phyloP scores from a whole-genome alignment of 2,329 filamentous ascomycete genomes.

The Endoconidiophora polonica region DNA sequence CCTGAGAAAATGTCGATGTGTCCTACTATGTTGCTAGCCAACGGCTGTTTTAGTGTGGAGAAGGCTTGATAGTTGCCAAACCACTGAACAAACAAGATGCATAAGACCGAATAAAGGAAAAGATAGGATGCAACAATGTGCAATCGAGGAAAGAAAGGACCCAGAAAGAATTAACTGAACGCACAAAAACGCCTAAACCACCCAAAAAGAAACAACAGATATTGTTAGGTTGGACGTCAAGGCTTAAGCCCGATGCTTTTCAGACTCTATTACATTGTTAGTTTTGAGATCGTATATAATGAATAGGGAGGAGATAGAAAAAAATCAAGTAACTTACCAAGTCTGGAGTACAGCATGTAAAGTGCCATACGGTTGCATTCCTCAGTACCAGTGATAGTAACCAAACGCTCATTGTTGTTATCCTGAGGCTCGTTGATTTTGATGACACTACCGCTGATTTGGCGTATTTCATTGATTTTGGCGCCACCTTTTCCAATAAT shows the following conservation, averaged over 20 bases:
- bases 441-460: slow-evolving; percentile 93
- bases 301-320: background rate
- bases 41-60: too few relatives aligned
- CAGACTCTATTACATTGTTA: slow-evolving; percentile 24
- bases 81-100: background rate
- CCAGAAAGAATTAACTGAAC: slow-evolving; percentile 7
- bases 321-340: slow-evolving; percentile 43
- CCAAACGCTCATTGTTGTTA: slow-evolving; percentile 93
- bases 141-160: slow-evolving; percentile 1
- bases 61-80: too few relatives aligned
- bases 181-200: slow-evolving; percentile 13
- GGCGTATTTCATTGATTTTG: slow-evolving; percentile 98
- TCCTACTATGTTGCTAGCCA: too few relatives aligned
- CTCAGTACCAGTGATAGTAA: slow-evolving; percentile 92
- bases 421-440: slow-evolving; percentile 99
- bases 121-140: background rate
- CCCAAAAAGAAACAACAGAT: slow-evolving; percentile 1
- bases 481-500: slow-evolving; percentile 97
- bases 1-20: too few relatives aligned
- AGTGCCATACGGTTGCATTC: slow-evolving; percentile 99
- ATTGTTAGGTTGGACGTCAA: background rate
- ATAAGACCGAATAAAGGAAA: slow-evolving; percentile 1
- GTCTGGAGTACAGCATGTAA: slow-evolving; percentile 95
- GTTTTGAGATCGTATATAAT: background rate
- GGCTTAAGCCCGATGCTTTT: slow-evolving; percentile 27